Percentiles rank a stretch among this genome's conserved stretches.
Evolutionary conservation across 306 rosid species (phyloP).

Genomic region (Castanea mollissima): DNA sequence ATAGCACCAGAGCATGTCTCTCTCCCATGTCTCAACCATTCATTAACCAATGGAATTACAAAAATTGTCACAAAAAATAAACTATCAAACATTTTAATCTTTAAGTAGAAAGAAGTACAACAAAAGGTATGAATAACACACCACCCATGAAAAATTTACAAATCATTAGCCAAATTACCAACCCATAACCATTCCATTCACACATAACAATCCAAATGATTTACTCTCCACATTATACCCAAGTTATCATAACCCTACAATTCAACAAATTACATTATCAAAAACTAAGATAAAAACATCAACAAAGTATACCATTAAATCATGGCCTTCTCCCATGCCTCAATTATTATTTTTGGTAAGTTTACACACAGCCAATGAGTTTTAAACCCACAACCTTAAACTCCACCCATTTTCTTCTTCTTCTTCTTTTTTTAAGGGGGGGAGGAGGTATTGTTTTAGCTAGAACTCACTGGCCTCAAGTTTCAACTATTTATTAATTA

Average conservation of each 20-base stretch:
- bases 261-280: background rate
- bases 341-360: too few relatives aligned
- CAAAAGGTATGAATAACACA: background rate
- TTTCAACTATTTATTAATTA: slow-evolving; percentile 23
- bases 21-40: slow-evolving; percentile 31
- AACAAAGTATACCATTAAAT: background rate
- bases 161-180: background rate
- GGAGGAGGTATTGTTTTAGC: too few relatives aligned
- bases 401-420: too few relatives aligned
- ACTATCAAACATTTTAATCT: slow-evolving; percentile 19
- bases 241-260: slow-evolving; percentile 16
- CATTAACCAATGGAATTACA: background rate
- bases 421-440: too few relatives aligned
- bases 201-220: background rate
- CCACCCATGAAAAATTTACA: background rate
- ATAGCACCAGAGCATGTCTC: slow-evolving; percentile 3
- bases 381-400: too few relatives aligned
- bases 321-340: background rate
- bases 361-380: too few relatives aligned
- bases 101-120: background rate
- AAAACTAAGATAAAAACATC: background rate
- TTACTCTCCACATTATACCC: background rate
- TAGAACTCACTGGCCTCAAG: slow-evolving; percentile 10
- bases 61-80: background rate
- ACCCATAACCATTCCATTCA: background rate